Conservation (phyloP, 768 basidiomycete genomes). For the Tephrocybe sp. region DNA sequence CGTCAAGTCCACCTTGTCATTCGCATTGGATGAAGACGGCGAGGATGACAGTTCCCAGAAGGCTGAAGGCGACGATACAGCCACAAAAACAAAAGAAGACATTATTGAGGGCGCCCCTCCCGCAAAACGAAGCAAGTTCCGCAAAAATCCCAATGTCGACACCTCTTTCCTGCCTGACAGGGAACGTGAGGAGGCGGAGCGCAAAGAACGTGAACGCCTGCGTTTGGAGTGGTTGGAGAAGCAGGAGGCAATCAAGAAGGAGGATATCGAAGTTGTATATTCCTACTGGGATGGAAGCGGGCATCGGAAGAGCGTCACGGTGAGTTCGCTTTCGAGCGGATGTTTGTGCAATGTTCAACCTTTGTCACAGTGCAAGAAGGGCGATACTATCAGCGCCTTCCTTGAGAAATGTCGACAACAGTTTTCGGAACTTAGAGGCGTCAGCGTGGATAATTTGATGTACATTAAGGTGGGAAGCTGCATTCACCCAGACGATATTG, state of each 20-base stretch:
- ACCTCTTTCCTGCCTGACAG: conserved; percentile 98
- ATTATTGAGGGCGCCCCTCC: conserved; percentile 46
- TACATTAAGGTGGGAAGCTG: conserved; percentile 79
- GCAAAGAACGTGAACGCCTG: conserved; percentile 84
- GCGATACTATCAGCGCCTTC: conserved; percentile 84
- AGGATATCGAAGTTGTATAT: conserved; percentile 90
- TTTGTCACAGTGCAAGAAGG: conserved; percentile 86
- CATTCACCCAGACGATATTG: neutral
- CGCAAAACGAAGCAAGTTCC: conserved; percentile 74
- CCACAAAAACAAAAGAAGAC: conserved; percentile 38
- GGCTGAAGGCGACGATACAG: conserved; percentile 25
- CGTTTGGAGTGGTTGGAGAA: conserved; percentile 87
- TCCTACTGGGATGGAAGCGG: conserved; percentile 99
- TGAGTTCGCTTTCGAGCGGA: conserved; percentile 37
- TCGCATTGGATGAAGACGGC: conserved; percentile 85
- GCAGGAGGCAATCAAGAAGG: conserved; percentile 59
- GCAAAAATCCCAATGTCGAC: conserved; percentile 96
- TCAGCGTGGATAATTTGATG: conserved; percentile 96
- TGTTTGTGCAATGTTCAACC: neutral
- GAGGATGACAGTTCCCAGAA: conserved; percentile 39
- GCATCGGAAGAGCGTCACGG: conserved; percentile 88
- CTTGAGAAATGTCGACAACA: conserved; percentile 92
- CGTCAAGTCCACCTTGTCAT: conserved; percentile 87
- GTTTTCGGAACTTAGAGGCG: conserved; percentile 87
- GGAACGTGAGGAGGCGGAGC: conserved; percentile 93